These are phyloP conservation scores for Hypoxylon lienhwacheense DNA, from an alignment of 495 filamentous ascomycete genomes.

Conservation along the genomic window DNA sequence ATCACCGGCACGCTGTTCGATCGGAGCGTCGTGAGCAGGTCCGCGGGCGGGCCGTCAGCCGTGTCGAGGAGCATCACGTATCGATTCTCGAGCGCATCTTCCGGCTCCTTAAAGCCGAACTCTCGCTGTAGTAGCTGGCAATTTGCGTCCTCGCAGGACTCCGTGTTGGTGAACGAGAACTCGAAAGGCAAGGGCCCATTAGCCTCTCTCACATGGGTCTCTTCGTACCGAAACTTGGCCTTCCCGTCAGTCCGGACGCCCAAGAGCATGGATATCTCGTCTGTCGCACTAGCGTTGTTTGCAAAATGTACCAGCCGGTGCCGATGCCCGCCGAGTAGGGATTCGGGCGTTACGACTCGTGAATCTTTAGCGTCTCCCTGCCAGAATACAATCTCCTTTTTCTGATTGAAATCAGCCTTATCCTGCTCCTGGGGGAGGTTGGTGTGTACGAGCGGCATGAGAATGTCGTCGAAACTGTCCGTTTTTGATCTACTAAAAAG, in stretches of 20 bases:
- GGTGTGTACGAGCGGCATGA: slow-evolving; percentile 78
- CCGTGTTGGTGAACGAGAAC: slow-evolving; percentile 51
- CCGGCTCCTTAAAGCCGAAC: slow-evolving; percentile 53
- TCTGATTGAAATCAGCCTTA: slow-evolving; percentile 52
- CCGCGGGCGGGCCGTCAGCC: slow-evolving; percentile 67
- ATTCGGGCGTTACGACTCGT: slow-evolving; percentile 40
- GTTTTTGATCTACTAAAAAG: slow-evolving; percentile 75
- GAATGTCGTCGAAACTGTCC: slow-evolving; percentile 65
- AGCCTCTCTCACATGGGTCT: slow-evolving; percentile 35
- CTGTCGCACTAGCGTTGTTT: slow-evolving; percentile 52
- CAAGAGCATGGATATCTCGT: slow-evolving; percentile 45
- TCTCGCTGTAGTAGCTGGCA: slow-evolving; percentile 57
- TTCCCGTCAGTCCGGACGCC: slow-evolving; percentile 28
- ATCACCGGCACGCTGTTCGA: slow-evolving; percentile 66
- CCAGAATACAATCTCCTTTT: slow-evolving; percentile 62
- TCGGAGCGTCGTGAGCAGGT: slow-evolving; percentile 63
- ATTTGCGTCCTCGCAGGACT: slow-evolving; percentile 53
- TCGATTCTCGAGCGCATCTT: slow-evolving; percentile 39
- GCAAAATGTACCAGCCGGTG: slow-evolving; percentile 64
- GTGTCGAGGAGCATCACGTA: slow-evolving; percentile 70
- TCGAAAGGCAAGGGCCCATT: slow-evolving; percentile 46
- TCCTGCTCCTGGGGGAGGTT: slow-evolving; percentile 61
- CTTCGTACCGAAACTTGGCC: slow-evolving; percentile 41
- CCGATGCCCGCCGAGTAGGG: slow-evolving; percentile 48
- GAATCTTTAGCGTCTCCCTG: slow-evolving; percentile 52